Evolutionary conservation across 108 stramenopile genomes (phyloP), one percentile per base, ranked within the genome.

Genomic region (Nitzschia inconspicua): DNA sequence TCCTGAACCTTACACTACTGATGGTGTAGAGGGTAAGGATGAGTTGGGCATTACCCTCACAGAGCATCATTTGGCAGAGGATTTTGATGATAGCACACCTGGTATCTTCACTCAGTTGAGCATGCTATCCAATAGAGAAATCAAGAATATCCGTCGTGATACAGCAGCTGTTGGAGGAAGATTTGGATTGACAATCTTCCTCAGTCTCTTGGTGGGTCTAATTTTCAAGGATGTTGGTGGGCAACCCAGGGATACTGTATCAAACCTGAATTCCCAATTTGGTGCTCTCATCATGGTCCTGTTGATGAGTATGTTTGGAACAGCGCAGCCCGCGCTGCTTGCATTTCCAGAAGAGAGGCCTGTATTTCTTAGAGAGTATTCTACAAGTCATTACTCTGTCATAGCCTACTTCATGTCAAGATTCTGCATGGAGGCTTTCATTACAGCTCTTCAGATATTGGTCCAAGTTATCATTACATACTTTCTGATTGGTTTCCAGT

Each of bases 361-460:
- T 8, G 51, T 72, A 5, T 72, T 72, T 44, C 54, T 94, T 10
- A 53, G 93, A 43, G 93, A 94, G 53, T 94, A 88, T 57, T 77
- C 84, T 19, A 91, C 88, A 3, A 78, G 85, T 41, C 89, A 88
- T 47, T 94, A 91, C 63, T 40, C 65, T 27, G 76, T 79, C 16
- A n/a, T 79, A 25, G 51, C 91, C 6, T 93, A 93, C 75, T 85
- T 87, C 47, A 3, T 82, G 32, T 60, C 70, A 9, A 52, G 67
- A 23, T 57, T 79, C 9, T 29, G 64, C 8, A 46, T 63, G 3
- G 82, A 84, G 34, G 60, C 71, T 6, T 52, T 77, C 40, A 59
- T 60, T 27, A 60, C 72, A 7, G 65, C 77, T 22, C 24, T 55
- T 0, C 58, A 60, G 29, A 26, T 63, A 0, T 37, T 72, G 16